These are phyloP conservation scores for Articulospora tetracladia DNA, from an alignment of 495 filamentous ascomycete species.

Conservation along the genomic window DNA sequence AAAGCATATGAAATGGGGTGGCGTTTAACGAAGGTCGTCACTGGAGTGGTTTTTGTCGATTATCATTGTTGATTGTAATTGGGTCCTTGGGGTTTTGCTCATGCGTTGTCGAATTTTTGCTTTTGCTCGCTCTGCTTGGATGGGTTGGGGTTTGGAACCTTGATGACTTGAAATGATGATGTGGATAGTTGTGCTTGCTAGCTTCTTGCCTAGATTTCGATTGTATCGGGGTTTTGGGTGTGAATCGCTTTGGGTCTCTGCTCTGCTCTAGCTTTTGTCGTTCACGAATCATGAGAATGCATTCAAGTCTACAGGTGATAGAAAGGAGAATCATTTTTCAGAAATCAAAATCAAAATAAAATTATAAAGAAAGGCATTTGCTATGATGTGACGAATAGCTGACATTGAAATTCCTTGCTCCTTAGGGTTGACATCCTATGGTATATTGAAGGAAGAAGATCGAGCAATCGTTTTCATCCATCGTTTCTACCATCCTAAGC, in stretches of 20 bases:
- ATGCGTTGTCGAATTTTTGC: background rate
- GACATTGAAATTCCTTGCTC: background rate
- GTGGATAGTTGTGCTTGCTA: constrained; percentile 8
- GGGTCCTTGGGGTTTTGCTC: constrained; percentile 1
- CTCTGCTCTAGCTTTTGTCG: background rate
- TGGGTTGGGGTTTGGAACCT: constrained; percentile 4
- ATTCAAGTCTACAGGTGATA: constrained; percentile 20
- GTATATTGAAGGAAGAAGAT: constrained; percentile 4
- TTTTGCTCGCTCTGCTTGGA: background rate
- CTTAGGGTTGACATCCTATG: too few species aligned
- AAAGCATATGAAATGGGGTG: constrained; percentile 23
- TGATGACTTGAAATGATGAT: constrained; percentile 13
- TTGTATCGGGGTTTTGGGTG: background rate
- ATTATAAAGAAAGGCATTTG: background rate
- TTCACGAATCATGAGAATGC: constrained; percentile 21
- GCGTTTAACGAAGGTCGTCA: background rate
- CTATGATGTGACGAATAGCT: background rate
- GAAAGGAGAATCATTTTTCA: constrained; percentile 2
- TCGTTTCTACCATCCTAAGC: too few species aligned
- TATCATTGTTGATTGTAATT: constrained; percentile 17
- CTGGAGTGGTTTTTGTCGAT: constrained; percentile 3
- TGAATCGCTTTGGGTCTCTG: background rate
- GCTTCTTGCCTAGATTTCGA: constrained; percentile 1
- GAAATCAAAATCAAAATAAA: constrained; percentile 13
- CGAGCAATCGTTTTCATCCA: background rate